These are phyloP conservation scores for Chlamydomonas applanata DNA, from an alignment of 139 green algal genomes.

Conservation along the genomic window DNA sequence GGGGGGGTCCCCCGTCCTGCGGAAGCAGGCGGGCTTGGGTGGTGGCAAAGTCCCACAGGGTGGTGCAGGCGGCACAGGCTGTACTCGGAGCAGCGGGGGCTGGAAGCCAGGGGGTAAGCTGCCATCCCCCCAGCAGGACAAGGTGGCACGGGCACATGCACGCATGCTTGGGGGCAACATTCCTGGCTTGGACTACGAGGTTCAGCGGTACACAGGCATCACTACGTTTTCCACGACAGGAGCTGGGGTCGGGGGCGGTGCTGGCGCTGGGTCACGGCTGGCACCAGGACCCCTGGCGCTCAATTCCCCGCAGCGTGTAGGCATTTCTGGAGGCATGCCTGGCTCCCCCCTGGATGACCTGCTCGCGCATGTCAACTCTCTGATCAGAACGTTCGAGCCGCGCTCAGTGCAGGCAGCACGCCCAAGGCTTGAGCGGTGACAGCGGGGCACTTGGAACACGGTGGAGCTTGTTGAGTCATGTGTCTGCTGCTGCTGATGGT, in stretches of 20 bases:
- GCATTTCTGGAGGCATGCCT: neutral
- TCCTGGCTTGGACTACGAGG: constrained; percentile 1
- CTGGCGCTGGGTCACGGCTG: neutral
- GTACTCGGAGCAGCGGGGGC: neutral
- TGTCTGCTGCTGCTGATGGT: too few relatives aligned
- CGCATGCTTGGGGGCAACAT: neutral
- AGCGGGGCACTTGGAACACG: neutral
- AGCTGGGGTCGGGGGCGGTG: too few relatives aligned
- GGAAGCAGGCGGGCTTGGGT: neutral
- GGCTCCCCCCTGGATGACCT: constrained; percentile 29
- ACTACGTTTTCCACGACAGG: neutral
- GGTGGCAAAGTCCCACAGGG: too few relatives aligned
- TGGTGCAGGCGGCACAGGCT: neutral
- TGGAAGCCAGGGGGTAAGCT: constrained; percentile 1
- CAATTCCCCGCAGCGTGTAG: neutral
- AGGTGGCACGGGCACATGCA: neutral
- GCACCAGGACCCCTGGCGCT: neutral
- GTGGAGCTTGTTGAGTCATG: too few relatives aligned
- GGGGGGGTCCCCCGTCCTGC: neutral
- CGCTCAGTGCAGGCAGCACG: neutral
- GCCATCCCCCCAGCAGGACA: constrained; percentile 1
- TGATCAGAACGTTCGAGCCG: constrained; percentile 30
- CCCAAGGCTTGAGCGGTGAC: neutral
- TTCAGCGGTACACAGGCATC: constrained; percentile 1
- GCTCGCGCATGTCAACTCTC: constrained; percentile 25